Conservation (phyloP, 257 asterid genomes). For the Rubia yunnanensis region DNA sequence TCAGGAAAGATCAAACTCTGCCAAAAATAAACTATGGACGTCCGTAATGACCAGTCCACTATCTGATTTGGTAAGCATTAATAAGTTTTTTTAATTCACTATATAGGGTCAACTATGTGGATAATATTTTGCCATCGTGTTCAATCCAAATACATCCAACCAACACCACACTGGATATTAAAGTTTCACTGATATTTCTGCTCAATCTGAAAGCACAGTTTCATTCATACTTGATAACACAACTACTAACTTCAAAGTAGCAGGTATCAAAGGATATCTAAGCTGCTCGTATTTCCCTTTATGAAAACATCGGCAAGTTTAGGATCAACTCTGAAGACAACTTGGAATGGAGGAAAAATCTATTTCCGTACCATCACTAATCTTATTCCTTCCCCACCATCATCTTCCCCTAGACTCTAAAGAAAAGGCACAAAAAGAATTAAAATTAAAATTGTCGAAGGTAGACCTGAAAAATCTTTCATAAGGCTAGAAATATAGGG, state of each 20-base stretch:
- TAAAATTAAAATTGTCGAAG: too few species aligned
- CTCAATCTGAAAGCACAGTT: too few species aligned
- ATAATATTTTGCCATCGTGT: too few species aligned
- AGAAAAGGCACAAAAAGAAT: too few species aligned
- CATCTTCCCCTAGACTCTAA: too few species aligned
- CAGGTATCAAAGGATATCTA: background rate
- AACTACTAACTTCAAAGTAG: background rate
- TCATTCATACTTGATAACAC: background rate
- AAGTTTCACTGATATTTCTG: background rate
- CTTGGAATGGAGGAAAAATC: background rate
- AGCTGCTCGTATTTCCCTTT: background rate
- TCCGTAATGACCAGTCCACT: background rate
- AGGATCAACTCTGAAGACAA: background rate
- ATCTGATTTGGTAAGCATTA: too few species aligned
- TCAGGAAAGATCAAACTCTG: background rate
- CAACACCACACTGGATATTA: too few species aligned
- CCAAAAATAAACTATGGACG: background rate
- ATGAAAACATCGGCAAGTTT: background rate
- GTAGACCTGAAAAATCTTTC: background rate
- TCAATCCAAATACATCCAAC: too few species aligned
- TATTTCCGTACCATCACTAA: background rate
- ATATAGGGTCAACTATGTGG: too few species aligned
- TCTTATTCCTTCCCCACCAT: too few species aligned
- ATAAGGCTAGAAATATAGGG: background rate
- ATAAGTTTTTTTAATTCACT: too few species aligned